phyloP scores from a whole-genome alignment of 2,329 filamentous ascomycete species.

The Myrmaecium sp. region DNA sequence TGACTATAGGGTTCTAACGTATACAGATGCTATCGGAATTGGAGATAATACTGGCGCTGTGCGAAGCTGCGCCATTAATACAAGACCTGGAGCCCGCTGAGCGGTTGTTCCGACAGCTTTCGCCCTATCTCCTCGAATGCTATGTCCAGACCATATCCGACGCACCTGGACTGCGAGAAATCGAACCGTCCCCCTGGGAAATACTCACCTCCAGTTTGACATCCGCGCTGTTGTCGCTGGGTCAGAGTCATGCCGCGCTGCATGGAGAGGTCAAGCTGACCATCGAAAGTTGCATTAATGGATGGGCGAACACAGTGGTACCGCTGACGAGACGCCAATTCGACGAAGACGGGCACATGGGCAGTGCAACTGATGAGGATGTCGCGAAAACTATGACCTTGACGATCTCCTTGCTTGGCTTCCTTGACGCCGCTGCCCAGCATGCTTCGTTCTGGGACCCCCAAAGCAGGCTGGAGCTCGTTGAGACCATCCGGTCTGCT shows the following conservation, averaged over 20 bases:
- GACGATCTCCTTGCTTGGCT: slow-evolving; percentile 73
- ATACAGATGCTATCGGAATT: slow-evolving; percentile 69
- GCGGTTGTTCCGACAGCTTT: slow-evolving; percentile 60
- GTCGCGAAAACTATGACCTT: slow-evolving; percentile 53
- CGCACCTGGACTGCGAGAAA: slow-evolving; percentile 66
- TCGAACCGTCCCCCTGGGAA: slow-evolving; percentile 83
- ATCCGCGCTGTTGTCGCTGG: slow-evolving; percentile 64
- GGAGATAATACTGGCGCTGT: slow-evolving; percentile 79
- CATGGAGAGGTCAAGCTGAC: slow-evolving; percentile 48
- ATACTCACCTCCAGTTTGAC: slow-evolving; percentile 64
- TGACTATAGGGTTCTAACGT: slow-evolving; percentile 3
- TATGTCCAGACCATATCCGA: slow-evolving; percentile 61
- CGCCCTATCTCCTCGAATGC: slow-evolving; percentile 72
- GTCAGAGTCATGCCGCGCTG: slow-evolving; percentile 52
- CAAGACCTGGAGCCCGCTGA: slow-evolving; percentile 55
- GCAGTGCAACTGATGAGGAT: slow-evolving; percentile 31
- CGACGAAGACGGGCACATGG: slow-evolving; percentile 38
- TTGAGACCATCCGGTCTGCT: slow-evolving; percentile 53
- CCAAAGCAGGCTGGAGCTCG: slow-evolving; percentile 53
- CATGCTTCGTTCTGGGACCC: slow-evolving; percentile 69
- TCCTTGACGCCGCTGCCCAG: slow-evolving; percentile 65
- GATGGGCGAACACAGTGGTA: slow-evolving; percentile 47
- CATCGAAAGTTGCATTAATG: slow-evolving; percentile 55
- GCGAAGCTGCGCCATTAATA: slow-evolving; percentile 70
- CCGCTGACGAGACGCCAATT: slow-evolving; percentile 35